Evolutionary conservation across 257 asterid genomes (phyloP).

Genomic region (Penstemon barbatus): DNA sequence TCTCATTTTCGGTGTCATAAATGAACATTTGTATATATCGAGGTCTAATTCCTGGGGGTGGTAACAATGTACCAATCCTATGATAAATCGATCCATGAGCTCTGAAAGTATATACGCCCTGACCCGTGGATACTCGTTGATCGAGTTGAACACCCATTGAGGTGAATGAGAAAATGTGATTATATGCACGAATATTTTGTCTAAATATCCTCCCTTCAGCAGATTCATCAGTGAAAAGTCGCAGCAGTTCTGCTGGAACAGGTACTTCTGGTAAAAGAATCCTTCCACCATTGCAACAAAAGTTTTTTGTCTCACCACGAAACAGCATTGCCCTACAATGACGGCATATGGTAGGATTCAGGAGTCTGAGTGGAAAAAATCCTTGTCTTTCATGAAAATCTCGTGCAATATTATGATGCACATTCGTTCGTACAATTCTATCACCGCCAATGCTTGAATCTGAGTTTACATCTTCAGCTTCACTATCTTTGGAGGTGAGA

Average conservation of each 20-base stretch:
- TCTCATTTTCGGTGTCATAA: not conserved
- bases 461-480: too few species aligned
- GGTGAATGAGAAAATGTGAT: conserved; percentile 4
- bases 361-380: too few species aligned
- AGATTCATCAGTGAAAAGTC: too few species aligned
- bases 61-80: not conserved
- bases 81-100: not conserved
- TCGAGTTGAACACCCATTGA: not conserved
- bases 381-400: too few species aligned
- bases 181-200: not conserved
- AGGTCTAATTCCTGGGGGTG: not conserved
- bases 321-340: too few species aligned
- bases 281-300: not conserved
- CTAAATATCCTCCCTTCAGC: too few species aligned
- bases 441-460: too few species aligned
- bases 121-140: not conserved
- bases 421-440: too few species aligned
- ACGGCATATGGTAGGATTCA: too few species aligned
- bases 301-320: not conserved
- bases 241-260: too few species aligned
- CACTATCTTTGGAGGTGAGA: too few species aligned
- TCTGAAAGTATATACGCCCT: not conserved
- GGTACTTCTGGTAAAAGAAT: not conserved
- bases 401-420: too few species aligned
- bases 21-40: not conserved